Evolutionary conservation across 805 yeast genomes (phyloP), one percentile per base, ranked within the genome.

Genomic region (Barnettozyma californica): DNA sequence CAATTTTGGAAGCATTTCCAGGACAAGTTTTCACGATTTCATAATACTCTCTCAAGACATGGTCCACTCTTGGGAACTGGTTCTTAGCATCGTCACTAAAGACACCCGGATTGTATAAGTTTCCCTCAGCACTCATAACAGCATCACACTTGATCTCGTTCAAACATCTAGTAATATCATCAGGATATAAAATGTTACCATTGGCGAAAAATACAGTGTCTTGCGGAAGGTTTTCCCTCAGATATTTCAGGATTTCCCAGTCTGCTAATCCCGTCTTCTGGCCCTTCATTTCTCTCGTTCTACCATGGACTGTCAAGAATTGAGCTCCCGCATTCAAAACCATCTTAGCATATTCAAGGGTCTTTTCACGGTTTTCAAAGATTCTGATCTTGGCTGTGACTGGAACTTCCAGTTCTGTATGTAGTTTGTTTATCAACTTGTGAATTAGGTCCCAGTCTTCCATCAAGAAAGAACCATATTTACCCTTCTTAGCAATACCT

Each of bases 51-150:
- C 97, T 74, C 35, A 87, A 73, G 50, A 92, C 71, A 50, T 73
- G 71, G 68, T 94, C 99, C 6, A 92, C 91, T 50, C 98, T 74
- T 13, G 97, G 96, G 60, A 81, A 90, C 49, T 80, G 84, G 54
- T 69, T 80, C 19, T 87, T 89, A 27, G 66, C 65, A 46, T 83
- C 79, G 68, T 83, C 82, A 34, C 68, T 62, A 64, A 94, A 92
- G 1, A 91, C 81, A 7, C 95, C 97, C 0, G 99, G 99, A 59
- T 94, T 94, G 68, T 83, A 87, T 33, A 94, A 70, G 61, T 90
- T 90, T 1, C 97, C 97, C 66, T 94, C 99, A 1, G 99, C 99
- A 38, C 95, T 83, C 99, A 94, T 94, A 16, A 94, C 94, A 0
- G 90, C 96, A 67, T 94, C 97, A 54, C 94, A 86, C 1, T 68